phyloP scores from a whole-genome alignment of 2,329 filamentous ascomycete genomes.

The Penicillium sp. region DNA sequence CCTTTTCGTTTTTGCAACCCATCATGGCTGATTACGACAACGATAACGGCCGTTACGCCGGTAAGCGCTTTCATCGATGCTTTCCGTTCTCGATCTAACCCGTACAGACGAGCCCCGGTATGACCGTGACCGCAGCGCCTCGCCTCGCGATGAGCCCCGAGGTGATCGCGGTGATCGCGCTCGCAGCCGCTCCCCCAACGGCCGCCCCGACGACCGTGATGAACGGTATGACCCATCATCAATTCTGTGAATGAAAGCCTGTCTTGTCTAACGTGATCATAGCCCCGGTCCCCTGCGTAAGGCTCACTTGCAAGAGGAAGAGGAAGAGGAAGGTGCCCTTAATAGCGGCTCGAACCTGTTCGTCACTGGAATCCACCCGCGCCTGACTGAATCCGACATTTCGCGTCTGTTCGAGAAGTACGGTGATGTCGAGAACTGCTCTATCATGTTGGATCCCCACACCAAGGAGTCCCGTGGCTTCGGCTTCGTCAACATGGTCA shows the following conservation, averaged over 20 bases:
- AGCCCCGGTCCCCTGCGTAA: conserved; percentile 10
- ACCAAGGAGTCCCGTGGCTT: conserved; percentile 98
- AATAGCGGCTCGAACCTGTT: conserved; percentile 98
- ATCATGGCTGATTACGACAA: conserved; percentile 61
- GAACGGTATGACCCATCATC: conserved; percentile 45
- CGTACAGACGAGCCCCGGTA: conserved; percentile 60
- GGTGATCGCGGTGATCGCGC: conserved; percentile 56
- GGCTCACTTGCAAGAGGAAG: conserved; percentile 28
- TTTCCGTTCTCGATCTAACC: not conserved
- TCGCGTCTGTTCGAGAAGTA: conserved; percentile 97
- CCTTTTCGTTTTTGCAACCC: conserved; percentile 16
- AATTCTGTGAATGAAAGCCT: not conserved
- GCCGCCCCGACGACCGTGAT: conserved; percentile 53
- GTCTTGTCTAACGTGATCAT: not conserved
- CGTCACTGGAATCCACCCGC: conserved; percentile 95
- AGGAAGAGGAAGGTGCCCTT: conserved; percentile 71
- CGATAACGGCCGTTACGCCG: conserved; percentile 64
- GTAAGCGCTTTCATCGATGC: conserved; percentile 44
- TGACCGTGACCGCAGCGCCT: conserved; percentile 65
- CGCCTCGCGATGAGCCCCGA: conserved; percentile 58
- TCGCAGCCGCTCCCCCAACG: conserved; percentile 64
- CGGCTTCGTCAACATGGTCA: conserved; percentile 98
- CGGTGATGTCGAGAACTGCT: conserved; percentile 97
- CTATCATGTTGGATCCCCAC: conserved; percentile 99
- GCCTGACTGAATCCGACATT: conserved; percentile 84